These are phyloP conservation scores for Phytophthora tentaculata DNA, from an alignment of 352 stramenopile genomes.

Conservation along the genomic window DNA sequence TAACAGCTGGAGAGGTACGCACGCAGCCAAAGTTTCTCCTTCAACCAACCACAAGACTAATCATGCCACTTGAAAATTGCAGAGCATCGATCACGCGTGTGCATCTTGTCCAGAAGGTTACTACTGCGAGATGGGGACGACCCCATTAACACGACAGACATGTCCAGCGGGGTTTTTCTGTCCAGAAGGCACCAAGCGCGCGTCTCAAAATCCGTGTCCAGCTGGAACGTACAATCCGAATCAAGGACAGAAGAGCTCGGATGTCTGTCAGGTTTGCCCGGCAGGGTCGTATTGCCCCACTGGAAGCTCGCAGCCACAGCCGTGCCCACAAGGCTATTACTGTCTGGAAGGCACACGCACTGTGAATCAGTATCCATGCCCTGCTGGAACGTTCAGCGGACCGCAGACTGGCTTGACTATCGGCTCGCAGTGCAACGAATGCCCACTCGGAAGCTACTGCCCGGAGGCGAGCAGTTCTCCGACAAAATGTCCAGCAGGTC, in stretches of 20 bases:
- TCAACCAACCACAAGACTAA: conserved; percentile 1
- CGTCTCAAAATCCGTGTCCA: conserved; percentile 83
- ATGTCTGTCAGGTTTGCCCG: conserved; percentile 66
- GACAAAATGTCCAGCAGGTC: conserved; percentile 71
- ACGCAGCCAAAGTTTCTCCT: background rate
- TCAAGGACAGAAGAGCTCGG: conserved; percentile 50
- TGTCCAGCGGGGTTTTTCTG: conserved; percentile 80
- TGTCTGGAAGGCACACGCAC: conserved; percentile 76
- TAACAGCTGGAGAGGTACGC: conserved; percentile 74
- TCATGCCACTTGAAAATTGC: background rate
- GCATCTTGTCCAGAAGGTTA: conserved; percentile 71
- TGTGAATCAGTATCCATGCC: conserved; percentile 83
- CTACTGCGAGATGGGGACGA: conserved; percentile 85
- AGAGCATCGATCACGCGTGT: conserved; percentile 86
- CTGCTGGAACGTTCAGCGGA: conserved; percentile 86
- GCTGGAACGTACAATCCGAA: conserved; percentile 84
- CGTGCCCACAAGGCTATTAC: conserved; percentile 85
- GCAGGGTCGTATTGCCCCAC: conserved; percentile 70
- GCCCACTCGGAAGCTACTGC: conserved; percentile 82
- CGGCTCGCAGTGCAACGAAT: conserved; percentile 62
- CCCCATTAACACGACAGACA: conserved; percentile 59
- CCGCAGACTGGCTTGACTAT: conserved; percentile 54
- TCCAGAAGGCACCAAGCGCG: conserved; percentile 67
- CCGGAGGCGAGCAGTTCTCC: conserved; percentile 76
- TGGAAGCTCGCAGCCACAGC: conserved; percentile 47